These are phyloP conservation scores for Quercus tomentella DNA, from an alignment of 331 rosid species.

Conservation along the genomic window DNA sequence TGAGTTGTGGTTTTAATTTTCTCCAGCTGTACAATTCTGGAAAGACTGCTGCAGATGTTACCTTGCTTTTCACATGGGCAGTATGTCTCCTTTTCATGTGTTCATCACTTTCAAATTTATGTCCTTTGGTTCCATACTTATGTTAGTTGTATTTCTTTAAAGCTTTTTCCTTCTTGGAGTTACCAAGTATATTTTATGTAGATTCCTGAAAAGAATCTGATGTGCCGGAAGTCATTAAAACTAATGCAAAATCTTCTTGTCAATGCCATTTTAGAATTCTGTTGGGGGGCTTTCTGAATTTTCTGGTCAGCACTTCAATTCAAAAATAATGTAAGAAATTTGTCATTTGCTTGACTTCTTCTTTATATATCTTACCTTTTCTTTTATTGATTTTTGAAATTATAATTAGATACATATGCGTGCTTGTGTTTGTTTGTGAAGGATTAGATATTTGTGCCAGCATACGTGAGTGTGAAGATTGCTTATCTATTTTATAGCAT, in stretches of 20 bases:
- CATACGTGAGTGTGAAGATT: not conserved
- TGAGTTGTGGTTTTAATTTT: slow-evolving; percentile 13
- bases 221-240: not conserved
- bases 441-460: not conserved
- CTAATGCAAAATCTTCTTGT: slow-evolving; percentile 14
- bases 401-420: not conserved
- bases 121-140: not conserved
- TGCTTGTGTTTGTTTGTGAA: not conserved
- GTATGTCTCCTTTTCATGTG: slow-evolving; percentile 40
- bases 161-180: slow-evolving; percentile 14
- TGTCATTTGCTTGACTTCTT: slow-evolving; percentile 9
- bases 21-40: slow-evolving; percentile 76
- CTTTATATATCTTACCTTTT: slow-evolving; percentile 10
- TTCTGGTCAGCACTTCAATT: slow-evolving; percentile 84
- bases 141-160: slow-evolving; percentile 5
- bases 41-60: slow-evolving; percentile 69
- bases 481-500: not conserved
- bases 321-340: slow-evolving; percentile 59
- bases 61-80: slow-evolving; percentile 94
- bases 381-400: not conserved
- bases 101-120: not conserved
- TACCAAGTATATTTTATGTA: slow-evolving; percentile 6
- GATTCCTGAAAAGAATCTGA: not conserved
- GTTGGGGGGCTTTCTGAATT: slow-evolving; percentile 85
- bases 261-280: slow-evolving; percentile 66